Conservation (phyloP, 371 early-diverging fungal species). For the Basidiobolus meristosporus region DNA sequence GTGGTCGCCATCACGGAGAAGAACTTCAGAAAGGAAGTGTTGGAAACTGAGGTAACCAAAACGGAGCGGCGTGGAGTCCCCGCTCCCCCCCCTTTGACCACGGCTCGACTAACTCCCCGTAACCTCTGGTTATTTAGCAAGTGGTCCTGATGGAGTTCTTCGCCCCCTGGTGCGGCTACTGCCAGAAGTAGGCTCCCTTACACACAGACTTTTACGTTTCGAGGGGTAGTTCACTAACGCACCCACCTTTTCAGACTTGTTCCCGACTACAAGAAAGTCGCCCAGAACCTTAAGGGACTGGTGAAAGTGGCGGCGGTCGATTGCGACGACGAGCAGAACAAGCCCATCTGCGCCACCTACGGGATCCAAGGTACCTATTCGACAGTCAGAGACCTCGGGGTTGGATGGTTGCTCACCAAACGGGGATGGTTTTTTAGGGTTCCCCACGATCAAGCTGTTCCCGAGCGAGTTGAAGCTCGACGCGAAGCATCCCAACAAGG, state of each 20-base stretch:
- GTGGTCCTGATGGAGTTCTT: too few relatives aligned
- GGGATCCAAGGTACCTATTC: slow-evolving; percentile 44
- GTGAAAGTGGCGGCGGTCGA: slow-evolving; percentile 73
- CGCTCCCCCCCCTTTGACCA: not conserved
- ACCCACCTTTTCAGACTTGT: slow-evolving; percentile 89
- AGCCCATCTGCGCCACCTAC: slow-evolving; percentile 50
- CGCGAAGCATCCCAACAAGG: slow-evolving; percentile 24
- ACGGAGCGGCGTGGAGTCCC: not conserved
- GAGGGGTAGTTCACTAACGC: slow-evolving; percentile 66
- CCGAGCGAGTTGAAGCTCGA: slow-evolving; percentile 15
- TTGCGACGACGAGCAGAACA: slow-evolving; percentile 69
- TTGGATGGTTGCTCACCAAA: not conserved
- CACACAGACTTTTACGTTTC: slow-evolving; percentile 7
- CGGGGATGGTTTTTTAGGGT: slow-evolving; percentile 27
- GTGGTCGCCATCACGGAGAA: slow-evolving; percentile 30
- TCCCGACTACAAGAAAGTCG: slow-evolving; percentile 75
- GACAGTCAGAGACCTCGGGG: not conserved
- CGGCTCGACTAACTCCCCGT: not conserved
- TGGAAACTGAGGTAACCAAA: slow-evolving; percentile 35
- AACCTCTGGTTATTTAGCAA: not conserved
- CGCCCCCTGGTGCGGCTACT: too few relatives aligned
- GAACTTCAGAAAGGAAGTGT: slow-evolving; percentile 47
- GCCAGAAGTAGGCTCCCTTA: too few relatives aligned
- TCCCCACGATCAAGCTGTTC: slow-evolving; percentile 88
- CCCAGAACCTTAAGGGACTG: slow-evolving; percentile 60